Conservation (phyloP, 1,139 yeast species). For the Suhomyces chickasaworum region DNA sequence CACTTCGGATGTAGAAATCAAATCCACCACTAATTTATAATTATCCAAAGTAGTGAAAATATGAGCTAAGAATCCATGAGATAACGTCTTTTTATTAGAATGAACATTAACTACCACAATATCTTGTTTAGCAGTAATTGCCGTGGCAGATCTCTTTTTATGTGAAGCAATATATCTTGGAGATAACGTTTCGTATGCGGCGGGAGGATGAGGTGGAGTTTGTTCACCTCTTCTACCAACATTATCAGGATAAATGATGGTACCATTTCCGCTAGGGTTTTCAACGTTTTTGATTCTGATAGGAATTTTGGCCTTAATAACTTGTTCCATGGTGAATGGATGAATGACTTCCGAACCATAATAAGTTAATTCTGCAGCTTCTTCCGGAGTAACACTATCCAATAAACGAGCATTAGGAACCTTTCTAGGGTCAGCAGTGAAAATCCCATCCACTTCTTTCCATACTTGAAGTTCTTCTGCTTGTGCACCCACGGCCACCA, state of each 20-base stretch:
- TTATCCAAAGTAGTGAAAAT: constrained; percentile 85
- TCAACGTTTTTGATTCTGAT: constrained; percentile 94
- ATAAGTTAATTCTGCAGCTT: constrained; percentile 96
- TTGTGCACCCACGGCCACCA: constrained; percentile 86
- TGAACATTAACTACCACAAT: constrained; percentile 91
- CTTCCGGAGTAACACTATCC: constrained; percentile 93
- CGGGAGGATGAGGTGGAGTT: constrained; percentile 96
- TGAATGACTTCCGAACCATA: constrained; percentile 98
- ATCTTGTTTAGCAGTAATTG: constrained; percentile 92
- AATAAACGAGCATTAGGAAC: constrained; percentile 87
- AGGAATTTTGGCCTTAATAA: constrained; percentile 91
- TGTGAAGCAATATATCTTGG: constrained; percentile 47
- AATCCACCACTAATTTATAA: constrained; percentile 85
- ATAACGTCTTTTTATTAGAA: constrained; percentile 86
- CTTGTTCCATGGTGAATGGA: constrained; percentile 99
- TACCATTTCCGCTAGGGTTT: constrained; percentile 88
- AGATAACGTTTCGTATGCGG: constrained; percentile 59
- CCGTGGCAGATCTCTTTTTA: constrained; percentile 84
- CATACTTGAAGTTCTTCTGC: constrained; percentile 96
- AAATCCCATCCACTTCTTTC: constrained; percentile 99
- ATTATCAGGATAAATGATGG: constrained; percentile 90
- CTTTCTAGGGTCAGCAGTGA: constrained; percentile 97
- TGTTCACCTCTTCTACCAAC: constrained; percentile 80
- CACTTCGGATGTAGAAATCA: constrained; percentile 95
- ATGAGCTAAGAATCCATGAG: constrained; percentile 93